A percentile compares a stretch with the other conserved stretches of the same genome.
Evolutionary conservation across 176 grass and related monocot genomes (phyloP).

Genomic region (Luzula sylvatica): DNA sequence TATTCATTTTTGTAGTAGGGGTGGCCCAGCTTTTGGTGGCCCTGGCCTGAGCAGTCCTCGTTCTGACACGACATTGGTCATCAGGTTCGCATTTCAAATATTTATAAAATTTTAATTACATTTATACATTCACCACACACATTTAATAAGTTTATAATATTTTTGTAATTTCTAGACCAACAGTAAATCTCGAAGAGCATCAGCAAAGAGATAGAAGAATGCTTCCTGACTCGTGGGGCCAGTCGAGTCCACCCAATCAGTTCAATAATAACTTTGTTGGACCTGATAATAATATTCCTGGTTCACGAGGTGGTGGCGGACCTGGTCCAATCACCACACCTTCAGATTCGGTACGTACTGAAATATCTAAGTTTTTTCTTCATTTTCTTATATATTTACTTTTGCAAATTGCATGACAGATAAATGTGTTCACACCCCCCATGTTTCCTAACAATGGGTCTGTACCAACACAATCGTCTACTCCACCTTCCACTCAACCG

Average conservation of each 20-base stretch:
- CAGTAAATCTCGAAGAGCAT: constrained; percentile 86
- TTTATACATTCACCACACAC: no score
- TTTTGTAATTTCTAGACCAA: constrained; percentile 35
- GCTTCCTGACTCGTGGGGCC: constrained; percentile 65
- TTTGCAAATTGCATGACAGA: constrained; percentile 23
- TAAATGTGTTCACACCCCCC: constrained; percentile 34
- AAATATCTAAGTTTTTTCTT: background rate
- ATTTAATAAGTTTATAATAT: background rate
- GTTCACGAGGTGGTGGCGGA: constrained; percentile 20
- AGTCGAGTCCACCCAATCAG: constrained; percentile 59
- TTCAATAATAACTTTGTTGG: constrained; percentile 59
- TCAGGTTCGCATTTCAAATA: no score
- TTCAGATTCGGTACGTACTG: constrained; percentile 46
- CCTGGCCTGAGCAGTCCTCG: constrained; percentile 93
- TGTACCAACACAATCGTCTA: constrained; percentile 39
- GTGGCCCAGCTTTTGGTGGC: constrained; percentile 92
- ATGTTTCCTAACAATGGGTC: constrained; percentile 45
- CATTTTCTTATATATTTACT: constrained; percentile 25
- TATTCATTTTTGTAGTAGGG: constrained; percentile 33
- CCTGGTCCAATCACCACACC: constrained; percentile 34
- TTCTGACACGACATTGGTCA: constrained; percentile 94
- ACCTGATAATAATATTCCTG: constrained; percentile 43
- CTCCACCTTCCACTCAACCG: constrained; percentile 48
- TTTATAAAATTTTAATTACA: no score
- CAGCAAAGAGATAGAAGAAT: constrained; percentile 42